Evolutionary conservation across 345 rosid species (phyloP).

Genomic region (Acer negundo): DNA sequence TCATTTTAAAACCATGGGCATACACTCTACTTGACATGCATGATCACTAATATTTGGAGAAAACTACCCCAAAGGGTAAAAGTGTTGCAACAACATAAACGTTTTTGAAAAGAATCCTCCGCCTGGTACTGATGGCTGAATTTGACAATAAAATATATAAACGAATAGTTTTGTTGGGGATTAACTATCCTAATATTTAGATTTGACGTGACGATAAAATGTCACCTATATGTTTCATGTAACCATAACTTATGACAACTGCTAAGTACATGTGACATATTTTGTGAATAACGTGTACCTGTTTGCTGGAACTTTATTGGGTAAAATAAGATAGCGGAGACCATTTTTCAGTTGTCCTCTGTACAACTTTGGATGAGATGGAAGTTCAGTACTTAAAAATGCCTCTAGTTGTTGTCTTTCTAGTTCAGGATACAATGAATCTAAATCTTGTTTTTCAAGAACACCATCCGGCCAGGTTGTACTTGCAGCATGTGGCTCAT

Average conservation of each 20-base stretch:
- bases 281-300: constrained; percentile 47
- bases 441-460: constrained; percentile 71
- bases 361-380: constrained; percentile 81
- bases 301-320: constrained; percentile 94
- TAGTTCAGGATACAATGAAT: constrained; percentile 50
- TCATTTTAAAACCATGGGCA: neutral
- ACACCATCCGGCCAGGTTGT: constrained; percentile 83
- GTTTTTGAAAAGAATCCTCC: neutral
- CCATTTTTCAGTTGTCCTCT: constrained; percentile 92
- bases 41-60: neutral
- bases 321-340: constrained; percentile 92
- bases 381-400: constrained; percentile 72
- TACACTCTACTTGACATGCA: neutral
- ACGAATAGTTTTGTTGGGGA: neutral
- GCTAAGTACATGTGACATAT: constrained; percentile 2
- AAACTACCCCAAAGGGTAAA: neutral
- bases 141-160: neutral
- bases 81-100: neutral
- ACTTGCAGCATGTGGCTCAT: constrained; percentile 95
- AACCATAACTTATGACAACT: constrained; percentile 7
- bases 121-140: neutral
- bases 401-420: constrained; percentile 48
- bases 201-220: neutral
- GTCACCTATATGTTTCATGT: neutral
- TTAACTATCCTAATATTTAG: neutral